A percentile compares a stretch with the other conserved stretches of the same genome.
Conservation (phyloP, 2,329 filamentous ascomycete genomes). For the Fusarium sp. region DNA sequence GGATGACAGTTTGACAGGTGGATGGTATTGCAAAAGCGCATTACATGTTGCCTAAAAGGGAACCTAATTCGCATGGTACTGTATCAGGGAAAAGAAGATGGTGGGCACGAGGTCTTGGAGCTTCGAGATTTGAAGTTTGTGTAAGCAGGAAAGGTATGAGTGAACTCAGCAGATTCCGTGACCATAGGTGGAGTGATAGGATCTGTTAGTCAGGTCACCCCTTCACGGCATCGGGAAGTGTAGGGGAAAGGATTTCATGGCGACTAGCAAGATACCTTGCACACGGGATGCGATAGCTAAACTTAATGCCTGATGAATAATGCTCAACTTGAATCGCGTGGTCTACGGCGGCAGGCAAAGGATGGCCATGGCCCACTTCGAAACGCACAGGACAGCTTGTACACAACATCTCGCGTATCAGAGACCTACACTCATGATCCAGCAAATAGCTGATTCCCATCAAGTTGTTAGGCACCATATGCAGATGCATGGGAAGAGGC, state of each 20-base stretch:
- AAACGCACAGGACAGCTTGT: constrained; percentile 1
- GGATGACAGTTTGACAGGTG: not conserved
- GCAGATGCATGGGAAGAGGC: constrained; percentile 12
- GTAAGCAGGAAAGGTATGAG: constrained; percentile 10
- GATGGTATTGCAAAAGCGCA: not conserved
- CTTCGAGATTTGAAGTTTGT: not conserved
- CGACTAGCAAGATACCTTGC: not conserved
- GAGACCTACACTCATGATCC: not conserved
- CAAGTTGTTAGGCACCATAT: constrained; percentile 31
- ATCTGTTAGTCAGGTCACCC: constrained; percentile 30
- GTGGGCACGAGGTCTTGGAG: constrained; percentile 12
- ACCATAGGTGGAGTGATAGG: constrained; percentile 31
- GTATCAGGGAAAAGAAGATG: constrained; percentile 1
- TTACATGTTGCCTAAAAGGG: not conserved
- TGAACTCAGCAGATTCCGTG: constrained; percentile 23
- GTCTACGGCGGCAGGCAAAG: constrained; percentile 12
- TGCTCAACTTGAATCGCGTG: constrained; percentile 5
- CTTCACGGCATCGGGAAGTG: not conserved
- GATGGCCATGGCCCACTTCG: constrained; percentile 10
- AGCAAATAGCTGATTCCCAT: constrained; percentile 12
- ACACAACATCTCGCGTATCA: constrained; percentile 1
- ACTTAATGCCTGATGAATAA: not conserved
- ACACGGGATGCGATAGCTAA: not conserved
- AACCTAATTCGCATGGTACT: not conserved
- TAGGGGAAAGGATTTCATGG: not conserved